Evolutionary conservation across 805 yeast genomes (phyloP).

Genomic region (Metschnikowia corniflorae): DNA sequence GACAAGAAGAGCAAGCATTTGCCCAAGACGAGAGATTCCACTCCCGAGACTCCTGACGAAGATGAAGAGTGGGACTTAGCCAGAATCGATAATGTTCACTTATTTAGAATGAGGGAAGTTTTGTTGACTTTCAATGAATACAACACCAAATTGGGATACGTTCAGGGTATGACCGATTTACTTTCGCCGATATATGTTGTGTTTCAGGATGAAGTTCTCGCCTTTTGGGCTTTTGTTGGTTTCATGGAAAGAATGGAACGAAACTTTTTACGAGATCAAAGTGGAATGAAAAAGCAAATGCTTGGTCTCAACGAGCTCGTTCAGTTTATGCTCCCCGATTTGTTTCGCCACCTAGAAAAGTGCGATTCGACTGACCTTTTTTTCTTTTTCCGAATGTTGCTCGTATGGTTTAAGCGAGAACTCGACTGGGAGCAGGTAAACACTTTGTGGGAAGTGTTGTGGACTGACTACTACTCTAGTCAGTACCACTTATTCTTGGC

Average conservation of each 20-base stretch:
- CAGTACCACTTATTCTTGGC: conserved; percentile 89
- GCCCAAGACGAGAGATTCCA: conserved; percentile 17
- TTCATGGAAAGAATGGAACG: conserved; percentile 96
- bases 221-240: conserved; percentile 85
- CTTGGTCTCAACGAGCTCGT: conserved; percentile 74
- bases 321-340: conserved; percentile 84
- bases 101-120: conserved; percentile 69
- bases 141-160: conserved; percentile 84
- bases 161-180: conserved; percentile 96
- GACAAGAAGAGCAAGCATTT: conserved; percentile 18
- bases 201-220: conserved; percentile 64
- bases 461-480: conserved; percentile 83
- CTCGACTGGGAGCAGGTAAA: conserved; percentile 74
- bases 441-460: conserved; percentile 86
- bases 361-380: conserved; percentile 89
- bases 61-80: conserved; percentile 56
- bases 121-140: conserved; percentile 82
- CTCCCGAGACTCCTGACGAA: conserved; percentile 34
- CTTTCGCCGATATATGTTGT: conserved; percentile 76
- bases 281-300: conserved; percentile 92
- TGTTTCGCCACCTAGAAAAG: conserved; percentile 76
- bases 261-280: conserved; percentile 85
- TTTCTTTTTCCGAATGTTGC: conserved; percentile 90
- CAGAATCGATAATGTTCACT: conserved; percentile 70
- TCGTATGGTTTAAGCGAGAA: conserved; percentile 95